Evolutionary conservation across 1,284 basidiomycete genomes (phyloP), one percentile per base, ranked within the genome.

Genomic region (Ganoderma leucocontextum): DNA sequence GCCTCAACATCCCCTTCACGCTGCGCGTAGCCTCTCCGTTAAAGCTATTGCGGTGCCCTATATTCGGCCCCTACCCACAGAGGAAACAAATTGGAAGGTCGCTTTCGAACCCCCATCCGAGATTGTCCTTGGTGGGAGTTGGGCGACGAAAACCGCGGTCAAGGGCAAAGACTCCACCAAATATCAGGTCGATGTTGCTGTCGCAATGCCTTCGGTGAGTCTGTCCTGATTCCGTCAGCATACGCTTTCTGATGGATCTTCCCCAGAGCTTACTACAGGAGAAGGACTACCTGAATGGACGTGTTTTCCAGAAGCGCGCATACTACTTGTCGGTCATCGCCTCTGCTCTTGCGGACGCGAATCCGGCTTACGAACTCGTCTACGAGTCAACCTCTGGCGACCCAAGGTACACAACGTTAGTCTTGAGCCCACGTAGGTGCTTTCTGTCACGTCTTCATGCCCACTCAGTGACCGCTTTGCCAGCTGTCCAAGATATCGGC

Each of bases 231-330:
- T 76, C 47, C 64, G 36, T 25, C n/a, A 38, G n/a, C 59, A 17
- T 42, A 29, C 59, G 25, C 7, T 10, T 44, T 22, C 13, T 49
- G 10, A 35, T 3, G 0, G 55, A 5, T 25, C 25, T 64, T 70
- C 64, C 22, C 61, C 63, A 95, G 90, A 77, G 75, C 57, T 81
- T 98, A 35, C 96, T 99, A 76, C 95, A 98, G 81, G 94, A 97
- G 74, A 99, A 99, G 79, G 97, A 99, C 78, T 95, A 96, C 73
- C 83, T 96, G 65, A 94, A 97, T 77, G 89, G 90, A 42, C 89
- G 98, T 22, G 97, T 95, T 80, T 97, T 97, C 78, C 93, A 97
- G 79, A 99, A 99, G 80, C 86, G 95, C 55, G 92, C 95, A 0
- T 97, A 93, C 78, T 99, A 96, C 81, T 87, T 99, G 15, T 92